These are phyloP conservation scores for Vitis rotundifolia DNA, from an alignment of 164 flowering plant species.

Conservation along the genomic window DNA sequence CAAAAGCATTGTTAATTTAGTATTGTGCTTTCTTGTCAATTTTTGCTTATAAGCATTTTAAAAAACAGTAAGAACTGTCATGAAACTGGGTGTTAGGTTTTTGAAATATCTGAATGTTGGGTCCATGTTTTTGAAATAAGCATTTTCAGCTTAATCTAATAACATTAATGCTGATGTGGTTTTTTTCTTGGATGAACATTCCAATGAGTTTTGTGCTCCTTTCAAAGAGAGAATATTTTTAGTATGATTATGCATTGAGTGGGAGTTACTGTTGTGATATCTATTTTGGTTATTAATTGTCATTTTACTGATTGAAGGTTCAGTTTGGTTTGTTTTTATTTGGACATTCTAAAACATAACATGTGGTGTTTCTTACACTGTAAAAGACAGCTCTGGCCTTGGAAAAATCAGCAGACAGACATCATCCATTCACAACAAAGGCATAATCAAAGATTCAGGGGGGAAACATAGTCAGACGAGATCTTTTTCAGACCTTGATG, in stretches of 20 bases:
- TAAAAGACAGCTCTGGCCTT: slow-evolving; percentile 54
- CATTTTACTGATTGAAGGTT: background rate
- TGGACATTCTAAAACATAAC: slow-evolving; percentile 15
- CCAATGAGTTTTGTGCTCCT: too few species aligned
- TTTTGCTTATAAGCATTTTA: background rate
- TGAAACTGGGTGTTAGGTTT: background rate
- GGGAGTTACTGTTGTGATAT: too few species aligned
- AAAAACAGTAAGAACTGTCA: background rate
- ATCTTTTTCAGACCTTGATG: slow-evolving; percentile 20
- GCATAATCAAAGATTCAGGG: slow-evolving; percentile 10
- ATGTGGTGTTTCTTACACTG: slow-evolving; percentile 28
- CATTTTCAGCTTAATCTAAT: too few species aligned
- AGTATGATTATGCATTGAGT: too few species aligned
- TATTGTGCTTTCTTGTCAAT: background rate
- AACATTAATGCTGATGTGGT: too few species aligned
- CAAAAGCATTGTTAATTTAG: background rate
- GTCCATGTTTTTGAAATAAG: too few species aligned
- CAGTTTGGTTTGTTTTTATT: background rate
- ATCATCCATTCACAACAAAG: slow-evolving; percentile 18
- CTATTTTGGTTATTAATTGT: too few species aligned
- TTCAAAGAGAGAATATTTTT: too few species aligned
- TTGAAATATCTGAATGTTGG: background rate
- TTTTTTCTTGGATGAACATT: too few species aligned
- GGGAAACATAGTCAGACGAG: slow-evolving; percentile 13
- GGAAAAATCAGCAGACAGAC: slow-evolving; percentile 23